phyloP scores from a whole-genome alignment of 306 rosid species.

The Medicago arabica region DNA sequence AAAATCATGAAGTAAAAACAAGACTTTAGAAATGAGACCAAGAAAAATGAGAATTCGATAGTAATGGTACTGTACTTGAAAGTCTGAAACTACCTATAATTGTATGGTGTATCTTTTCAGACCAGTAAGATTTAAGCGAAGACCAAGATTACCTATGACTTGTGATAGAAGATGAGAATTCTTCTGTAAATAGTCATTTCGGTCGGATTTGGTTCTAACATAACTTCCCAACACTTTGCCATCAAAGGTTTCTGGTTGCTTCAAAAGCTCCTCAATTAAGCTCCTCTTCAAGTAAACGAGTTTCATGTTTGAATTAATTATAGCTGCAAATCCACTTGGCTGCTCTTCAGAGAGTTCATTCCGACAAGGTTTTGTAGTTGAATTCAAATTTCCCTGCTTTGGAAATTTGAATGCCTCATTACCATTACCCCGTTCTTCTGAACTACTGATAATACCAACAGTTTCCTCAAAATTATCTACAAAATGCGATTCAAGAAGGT shows the following conservation, averaged over 20 bases:
- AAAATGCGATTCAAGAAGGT: constrained; percentile 67
- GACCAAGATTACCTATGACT: constrained; percentile 62
- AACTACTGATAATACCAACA: constrained; percentile 35
- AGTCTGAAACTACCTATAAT: constrained; percentile 3
- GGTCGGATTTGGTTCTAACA: constrained; percentile 70
- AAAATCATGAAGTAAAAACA: constrained; percentile 18
- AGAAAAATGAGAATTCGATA: not conserved
- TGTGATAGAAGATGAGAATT: constrained; percentile 67
- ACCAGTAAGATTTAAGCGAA: not conserved
- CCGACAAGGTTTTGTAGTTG: constrained; percentile 39
- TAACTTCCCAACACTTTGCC: constrained; percentile 72
- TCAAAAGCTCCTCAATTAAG: constrained; percentile 65
- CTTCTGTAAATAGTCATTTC: constrained; percentile 68
- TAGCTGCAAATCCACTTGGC: constrained; percentile 61
- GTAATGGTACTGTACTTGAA: constrained; percentile 21
- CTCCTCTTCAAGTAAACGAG: constrained; percentile 77
- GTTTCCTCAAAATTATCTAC: constrained; percentile 60
- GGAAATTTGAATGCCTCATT: constrained; percentile 34
- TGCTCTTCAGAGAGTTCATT: constrained; percentile 38
- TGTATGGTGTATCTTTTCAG: constrained; percentile 5
- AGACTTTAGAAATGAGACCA: constrained; percentile 11
- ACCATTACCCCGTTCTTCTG: constrained; percentile 48
- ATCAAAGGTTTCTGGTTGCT: constrained; percentile 58
- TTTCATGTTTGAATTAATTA: constrained; percentile 62
- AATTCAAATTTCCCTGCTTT: constrained; percentile 43